Evolutionary conservation across 2,329 filamentous ascomycete genomes (phyloP), one percentile per base, ranked within the genome.

Genomic region (Scorias spongiosa): DNA sequence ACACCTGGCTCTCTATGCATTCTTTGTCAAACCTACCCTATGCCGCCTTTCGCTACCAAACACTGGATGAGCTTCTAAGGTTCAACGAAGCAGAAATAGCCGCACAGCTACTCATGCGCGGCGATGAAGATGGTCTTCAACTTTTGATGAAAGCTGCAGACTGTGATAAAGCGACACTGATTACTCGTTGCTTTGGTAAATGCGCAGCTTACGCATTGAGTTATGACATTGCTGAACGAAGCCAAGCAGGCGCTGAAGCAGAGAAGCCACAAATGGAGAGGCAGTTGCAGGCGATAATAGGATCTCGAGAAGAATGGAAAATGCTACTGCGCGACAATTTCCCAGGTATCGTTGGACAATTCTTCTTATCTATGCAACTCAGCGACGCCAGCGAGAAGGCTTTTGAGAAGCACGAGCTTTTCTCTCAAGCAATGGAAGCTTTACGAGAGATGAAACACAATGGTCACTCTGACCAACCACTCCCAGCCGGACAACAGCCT

Each of bases 401-500:
- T 47, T 47, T 63, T 7, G 51, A 48, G 26, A 60, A 57, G 43
- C 45, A 47, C 15, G 42, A 46, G n/a, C 66, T 65, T 1, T 78
- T 84, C 43, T 59, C 63, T 1, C 70, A 76, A 43, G 80, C 85
- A 2, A 72, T 74, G 2, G 66, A 77, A 26, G 76, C 74, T 28
- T 73, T 93, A 63, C 66, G 67, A 12, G 70, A 76, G 26, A 94
- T 98, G 56, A 80, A 78, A 50, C 63, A 60, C 2, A 78, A 80
- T 50, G 76, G 82, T 28, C 69, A 79, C 49, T 87, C 87, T 1
- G 66, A 68, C 2, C 71, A 75, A 26, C 63, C 67, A 10, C 66
- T 95, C 7, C 82, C 86, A 2, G 69, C 80, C 10, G 84, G 81
- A 44, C 87, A 94, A 52, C 88, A 96, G 54, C 91, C 91, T 2